Conservation (phyloP, 805 yeast species). For the Kazachstania taianensis region DNA sequence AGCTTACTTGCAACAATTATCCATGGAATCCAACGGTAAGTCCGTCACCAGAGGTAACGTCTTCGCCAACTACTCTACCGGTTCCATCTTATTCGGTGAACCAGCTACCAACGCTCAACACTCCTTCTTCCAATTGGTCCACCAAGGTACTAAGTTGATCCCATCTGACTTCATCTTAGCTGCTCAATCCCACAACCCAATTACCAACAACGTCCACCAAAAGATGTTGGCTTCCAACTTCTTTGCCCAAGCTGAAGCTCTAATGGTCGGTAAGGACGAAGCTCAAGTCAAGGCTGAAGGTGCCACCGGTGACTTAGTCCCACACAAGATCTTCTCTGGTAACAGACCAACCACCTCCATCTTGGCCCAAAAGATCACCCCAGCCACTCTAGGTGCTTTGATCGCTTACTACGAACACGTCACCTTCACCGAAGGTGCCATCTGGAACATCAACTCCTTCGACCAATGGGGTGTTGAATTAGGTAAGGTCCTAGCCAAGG, state of each 20-base stretch:
- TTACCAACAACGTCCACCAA: slow-evolving; percentile 89
- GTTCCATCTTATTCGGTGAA: slow-evolving; percentile 93
- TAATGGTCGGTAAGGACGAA: slow-evolving; percentile 89
- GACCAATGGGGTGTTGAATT: slow-evolving; percentile 99
- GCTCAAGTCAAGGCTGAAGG: slow-evolving; percentile 82
- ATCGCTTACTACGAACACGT: slow-evolving; percentile 97
- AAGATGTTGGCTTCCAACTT: slow-evolving; percentile 97
- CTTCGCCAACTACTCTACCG: slow-evolving; percentile 91
- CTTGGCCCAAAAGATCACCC: slow-evolving; percentile 90
- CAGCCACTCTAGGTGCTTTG: slow-evolving; percentile 90
- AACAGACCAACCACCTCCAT: slow-evolving; percentile 99
- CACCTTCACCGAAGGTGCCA: slow-evolving; percentile 96
- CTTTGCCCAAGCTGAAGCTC: slow-evolving; percentile 96
- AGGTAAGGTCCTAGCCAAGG: slow-evolving; percentile 96
- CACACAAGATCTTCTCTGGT: slow-evolving; percentile 95
- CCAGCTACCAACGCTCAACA: slow-evolving; percentile 99
- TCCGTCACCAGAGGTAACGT: slow-evolving; percentile 87
- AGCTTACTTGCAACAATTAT: slow-evolving; percentile 95
- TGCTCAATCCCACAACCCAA: slow-evolving; percentile 96
- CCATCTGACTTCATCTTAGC: slow-evolving; percentile 96
- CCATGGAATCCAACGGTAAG: slow-evolving; percentile 99
- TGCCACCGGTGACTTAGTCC: slow-evolving; percentile 72
- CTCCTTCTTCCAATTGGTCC: slow-evolving; percentile 98
- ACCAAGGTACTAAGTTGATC: slow-evolving; percentile 96
- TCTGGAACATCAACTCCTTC: slow-evolving; percentile 98